phyloP scores from a whole-genome alignment of 2,329 filamentous ascomycete genomes.

The Rhynchosporium secalis region DNA sequence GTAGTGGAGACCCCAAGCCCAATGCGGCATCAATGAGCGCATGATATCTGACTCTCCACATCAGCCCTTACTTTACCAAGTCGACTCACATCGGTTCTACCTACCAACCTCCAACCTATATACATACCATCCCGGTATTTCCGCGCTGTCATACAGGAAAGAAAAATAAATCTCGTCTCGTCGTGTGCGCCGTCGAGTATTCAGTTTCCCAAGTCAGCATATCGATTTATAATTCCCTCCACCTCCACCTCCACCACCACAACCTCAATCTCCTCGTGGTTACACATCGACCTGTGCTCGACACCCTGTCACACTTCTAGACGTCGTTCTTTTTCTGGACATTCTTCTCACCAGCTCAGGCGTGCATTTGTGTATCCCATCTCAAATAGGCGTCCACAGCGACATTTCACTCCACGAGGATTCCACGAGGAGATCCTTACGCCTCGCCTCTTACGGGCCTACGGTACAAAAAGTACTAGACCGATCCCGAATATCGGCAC shows the following conservation, averaged over 20 bases:
- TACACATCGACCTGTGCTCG: background rate
- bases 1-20: slow-evolving; percentile 7
- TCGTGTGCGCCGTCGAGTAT: background rate
- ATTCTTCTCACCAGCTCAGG: background rate
- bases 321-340: background rate
- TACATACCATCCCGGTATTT: background rate
- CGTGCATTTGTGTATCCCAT: background rate
- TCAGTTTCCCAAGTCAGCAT: background rate
- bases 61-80: background rate
- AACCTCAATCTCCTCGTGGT: background rate
- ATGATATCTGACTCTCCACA: background rate
- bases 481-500: background rate
- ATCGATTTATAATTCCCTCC: too few relatives aligned
- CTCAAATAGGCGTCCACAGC: background rate
- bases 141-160: background rate
- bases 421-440: background rate
- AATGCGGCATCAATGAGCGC: slow-evolving; percentile 14
- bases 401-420: background rate
- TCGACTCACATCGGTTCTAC: background rate
- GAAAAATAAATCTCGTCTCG: background rate
- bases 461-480: background rate
- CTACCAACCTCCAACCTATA: background rate
- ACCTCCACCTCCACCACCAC: background rate
- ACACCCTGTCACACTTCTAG: background rate
- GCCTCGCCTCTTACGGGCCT: background rate